Evolutionary conservation across 148 eudicot species (phyloP).

Genomic region (Rhododendron molle): DNA sequence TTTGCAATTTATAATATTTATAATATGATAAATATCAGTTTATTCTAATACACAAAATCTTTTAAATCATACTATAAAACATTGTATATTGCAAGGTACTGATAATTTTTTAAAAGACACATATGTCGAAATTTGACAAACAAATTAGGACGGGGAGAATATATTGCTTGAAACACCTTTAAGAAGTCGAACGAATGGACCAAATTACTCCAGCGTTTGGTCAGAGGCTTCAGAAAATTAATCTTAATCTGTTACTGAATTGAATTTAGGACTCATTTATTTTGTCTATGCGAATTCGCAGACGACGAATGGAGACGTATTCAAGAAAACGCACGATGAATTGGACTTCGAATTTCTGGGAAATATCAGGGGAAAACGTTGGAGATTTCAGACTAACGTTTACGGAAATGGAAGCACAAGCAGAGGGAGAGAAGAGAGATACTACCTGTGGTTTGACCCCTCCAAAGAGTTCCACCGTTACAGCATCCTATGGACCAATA

Average conservation of each 20-base stretch:
- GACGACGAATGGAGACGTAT: conserved; percentile 49
- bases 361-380: conserved; percentile 36
- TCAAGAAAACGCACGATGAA: conserved; percentile 49
- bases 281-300: conserved; percentile 7
- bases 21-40: too few relatives aligned
- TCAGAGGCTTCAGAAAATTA: neutral
- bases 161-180: too few relatives aligned
- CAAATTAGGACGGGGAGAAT: too few relatives aligned
- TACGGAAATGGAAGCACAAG: conserved; percentile 61
- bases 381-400: conserved; percentile 56
- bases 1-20: too few relatives aligned
- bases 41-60: too few relatives aligned
- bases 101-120: too few relatives aligned
- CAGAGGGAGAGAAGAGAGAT: conserved; percentile 61
- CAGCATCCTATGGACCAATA: conserved; percentile 46
- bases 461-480: conserved; percentile 50
- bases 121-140: too few relatives aligned
- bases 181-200: too few relatives aligned
- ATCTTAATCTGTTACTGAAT: neutral
- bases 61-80: too few relatives aligned
- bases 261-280: neutral
- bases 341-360: conserved; percentile 59
- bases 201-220: neutral
- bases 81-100: too few relatives aligned
- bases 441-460: conserved; percentile 49